These are phyloP conservation scores for Zygosaccharomyces pseudorouxii DNA, from an alignment of 805 yeast genomes.

Conservation along the genomic window DNA sequence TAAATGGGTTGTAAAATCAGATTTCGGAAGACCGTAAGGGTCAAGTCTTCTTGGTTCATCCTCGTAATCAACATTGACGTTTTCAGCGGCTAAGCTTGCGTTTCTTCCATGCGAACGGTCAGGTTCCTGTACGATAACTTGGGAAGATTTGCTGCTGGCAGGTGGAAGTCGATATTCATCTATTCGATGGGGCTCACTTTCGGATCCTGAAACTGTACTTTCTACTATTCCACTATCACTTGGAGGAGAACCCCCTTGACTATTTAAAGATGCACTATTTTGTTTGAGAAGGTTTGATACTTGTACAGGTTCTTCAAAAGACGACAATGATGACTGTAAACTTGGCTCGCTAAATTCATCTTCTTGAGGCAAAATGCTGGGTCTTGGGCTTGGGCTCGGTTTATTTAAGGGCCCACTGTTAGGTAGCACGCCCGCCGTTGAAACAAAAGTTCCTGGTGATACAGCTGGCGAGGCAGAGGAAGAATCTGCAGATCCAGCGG, in stretches of 20 bases:
- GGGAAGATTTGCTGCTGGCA: background rate
- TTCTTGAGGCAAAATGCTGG: constrained; percentile 1
- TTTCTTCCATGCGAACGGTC: background rate
- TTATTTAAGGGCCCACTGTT: background rate
- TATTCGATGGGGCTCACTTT: background rate
- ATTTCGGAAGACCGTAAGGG: background rate
- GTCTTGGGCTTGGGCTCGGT: constrained; percentile 3
- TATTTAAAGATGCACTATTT: background rate
- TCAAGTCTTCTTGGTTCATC: background rate
- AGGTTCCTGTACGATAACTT: background rate
- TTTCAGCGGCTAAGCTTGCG: background rate
- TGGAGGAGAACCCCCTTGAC: background rate
- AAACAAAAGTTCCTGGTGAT: background rate
- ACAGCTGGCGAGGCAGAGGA: background rate
- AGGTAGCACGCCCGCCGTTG: background rate
- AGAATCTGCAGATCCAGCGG: background rate
- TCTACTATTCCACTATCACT: background rate
- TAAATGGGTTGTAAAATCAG: background rate
- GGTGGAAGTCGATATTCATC: constrained; percentile 2
- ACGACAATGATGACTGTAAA: constrained; percentile 11
- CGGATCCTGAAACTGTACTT: background rate
- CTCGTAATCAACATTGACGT: background rate
- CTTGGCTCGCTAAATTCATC: constrained; percentile 5
- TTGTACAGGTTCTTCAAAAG: constrained; percentile 26
- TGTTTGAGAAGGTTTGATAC: constrained; percentile 19